Base-by-base conservation (phyloP, 768 basidiomycete genomes). In the Xanthoconium stramineum region DNA sequence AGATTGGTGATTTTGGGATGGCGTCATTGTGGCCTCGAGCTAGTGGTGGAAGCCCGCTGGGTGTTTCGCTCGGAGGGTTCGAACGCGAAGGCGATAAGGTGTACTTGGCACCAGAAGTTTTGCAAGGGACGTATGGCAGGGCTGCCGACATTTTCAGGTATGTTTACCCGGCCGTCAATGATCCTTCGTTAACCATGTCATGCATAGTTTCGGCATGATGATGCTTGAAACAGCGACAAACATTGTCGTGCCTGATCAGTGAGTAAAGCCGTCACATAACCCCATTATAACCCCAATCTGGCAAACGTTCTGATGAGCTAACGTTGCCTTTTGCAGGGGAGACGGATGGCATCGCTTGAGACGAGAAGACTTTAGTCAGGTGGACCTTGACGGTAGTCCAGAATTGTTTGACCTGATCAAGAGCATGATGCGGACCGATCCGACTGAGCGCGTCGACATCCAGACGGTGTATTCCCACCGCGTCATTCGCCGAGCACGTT, bases 1-100 rank as follows among this genome's bases (percentile, higher is more conserved):
- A 93, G 76, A 94, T 99, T 69, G 96, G 96, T 9, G 97, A 99
- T 71, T 98, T 98, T 75, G 97, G 97, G 10, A 94, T 99, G 86
- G 95, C 96, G n/a, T 91, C 92, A 7, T 65, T 93, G 50, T 95
- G 92, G 89, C 93, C 94, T 1, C 78, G 94, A 38, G 75, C 77
- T 0, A 64, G 57, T 13, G 62, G 71, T 35, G 71, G 65, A 11
- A 75, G 73, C 48, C 71, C 69, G 9, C 64, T 74, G 50, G 81
- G 78, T 9, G 57, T 63, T 9, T 47, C 63, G 8, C 61, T 70
- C 5, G 77, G 75, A 14, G 70, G 72, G n/a, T 94, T 98, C 69
- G 96, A 98, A 72, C 83, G 97, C 15, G 97, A 99, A 72, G 97
- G 97, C 6, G 97, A 99, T 73, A 89, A 98, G 70, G 79, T 95